Evolutionary conservation across 2,329 filamentous ascomycete species (phyloP).

Genomic region (Ceratocystis cubensis): DNA sequence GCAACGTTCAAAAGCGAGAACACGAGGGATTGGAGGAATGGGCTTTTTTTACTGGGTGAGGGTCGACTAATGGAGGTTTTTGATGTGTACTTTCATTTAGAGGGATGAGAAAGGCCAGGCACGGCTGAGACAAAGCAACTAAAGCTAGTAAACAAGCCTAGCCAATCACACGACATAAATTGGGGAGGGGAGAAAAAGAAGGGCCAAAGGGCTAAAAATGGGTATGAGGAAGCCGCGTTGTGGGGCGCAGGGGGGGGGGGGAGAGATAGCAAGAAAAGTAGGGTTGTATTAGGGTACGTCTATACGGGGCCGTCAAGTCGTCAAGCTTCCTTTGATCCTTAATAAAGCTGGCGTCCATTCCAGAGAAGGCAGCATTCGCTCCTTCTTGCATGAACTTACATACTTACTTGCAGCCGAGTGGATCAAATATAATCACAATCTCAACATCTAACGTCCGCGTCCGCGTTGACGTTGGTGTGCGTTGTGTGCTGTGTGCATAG

Average conservation of each 20-base stretch:
- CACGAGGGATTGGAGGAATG: constrained; percentile 12
- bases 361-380: neutral
- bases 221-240: neutral
- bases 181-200: neutral
- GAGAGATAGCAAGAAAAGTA: neutral
- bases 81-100: constrained; percentile 12
- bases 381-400: neutral
- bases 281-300: neutral
- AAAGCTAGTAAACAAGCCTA: constrained; percentile 17
- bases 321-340: neutral
- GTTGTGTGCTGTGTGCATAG: neutral
- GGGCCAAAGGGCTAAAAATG: neutral
- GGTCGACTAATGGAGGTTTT: neutral
- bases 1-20: neutral
- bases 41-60: neutral
- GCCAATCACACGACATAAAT: constrained; percentile 12
- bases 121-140: constrained; percentile 17
- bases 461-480: neutral
- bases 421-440: too few species aligned
- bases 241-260: neutral
- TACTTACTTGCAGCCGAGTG: too few species aligned
- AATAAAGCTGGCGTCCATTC: neutral
- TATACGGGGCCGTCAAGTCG: neutral
- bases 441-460: neutral
- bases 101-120: constrained; percentile 15